Conservation (phyloP, 345 rosid genomes). For the Odontarrhena argentea region DNA sequence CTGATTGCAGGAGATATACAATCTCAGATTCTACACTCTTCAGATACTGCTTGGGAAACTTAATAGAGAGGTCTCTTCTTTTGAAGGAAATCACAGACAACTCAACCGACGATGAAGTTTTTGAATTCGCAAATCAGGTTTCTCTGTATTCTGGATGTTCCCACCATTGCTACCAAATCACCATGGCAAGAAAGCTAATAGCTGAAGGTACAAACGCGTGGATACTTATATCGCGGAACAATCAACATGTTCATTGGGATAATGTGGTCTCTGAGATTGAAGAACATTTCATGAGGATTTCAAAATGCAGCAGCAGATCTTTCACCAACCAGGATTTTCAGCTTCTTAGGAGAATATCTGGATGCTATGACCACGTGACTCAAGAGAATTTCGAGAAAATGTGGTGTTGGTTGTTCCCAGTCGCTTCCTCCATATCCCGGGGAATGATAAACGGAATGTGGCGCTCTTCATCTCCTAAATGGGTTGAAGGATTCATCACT, state of each 20-base stretch:
- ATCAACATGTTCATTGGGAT: conserved; percentile 65
- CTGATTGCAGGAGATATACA: conserved; percentile 43
- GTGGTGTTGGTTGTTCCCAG: conserved; percentile 92
- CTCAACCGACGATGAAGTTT: conserved; percentile 60
- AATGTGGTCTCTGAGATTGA: conserved; percentile 61
- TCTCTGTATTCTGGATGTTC: conserved; percentile 77
- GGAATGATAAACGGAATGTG: conserved; percentile 58
- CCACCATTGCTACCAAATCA: conserved; percentile 79
- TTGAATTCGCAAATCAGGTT: conserved; percentile 67
- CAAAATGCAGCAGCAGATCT: conserved; percentile 68
- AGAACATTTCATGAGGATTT: conserved; percentile 76
- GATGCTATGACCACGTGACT: conserved; percentile 68
- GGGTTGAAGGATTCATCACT: conserved; percentile 89
- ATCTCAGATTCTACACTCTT: conserved; percentile 63
- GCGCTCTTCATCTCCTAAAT: conserved; percentile 65
- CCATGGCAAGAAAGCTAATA: conserved; percentile 68
- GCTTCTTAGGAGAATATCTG: conserved; percentile 66
- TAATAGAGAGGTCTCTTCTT: conserved; percentile 60
- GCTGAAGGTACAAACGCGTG: conserved; percentile 78
- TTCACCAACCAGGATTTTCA: conserved; percentile 70
- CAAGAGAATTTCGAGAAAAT: conserved; percentile 82
- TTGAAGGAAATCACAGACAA: conserved; percentile 73
- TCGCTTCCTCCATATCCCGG: conserved; percentile 64
- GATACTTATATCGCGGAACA: conserved; percentile 63
- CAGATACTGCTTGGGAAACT: conserved; percentile 71